Percentiles rank a stretch among this genome's conserved stretches.
phyloP scores from a whole-genome alignment of 2,329 filamentous ascomycete species.

The Lachnellula subtilissima region DNA sequence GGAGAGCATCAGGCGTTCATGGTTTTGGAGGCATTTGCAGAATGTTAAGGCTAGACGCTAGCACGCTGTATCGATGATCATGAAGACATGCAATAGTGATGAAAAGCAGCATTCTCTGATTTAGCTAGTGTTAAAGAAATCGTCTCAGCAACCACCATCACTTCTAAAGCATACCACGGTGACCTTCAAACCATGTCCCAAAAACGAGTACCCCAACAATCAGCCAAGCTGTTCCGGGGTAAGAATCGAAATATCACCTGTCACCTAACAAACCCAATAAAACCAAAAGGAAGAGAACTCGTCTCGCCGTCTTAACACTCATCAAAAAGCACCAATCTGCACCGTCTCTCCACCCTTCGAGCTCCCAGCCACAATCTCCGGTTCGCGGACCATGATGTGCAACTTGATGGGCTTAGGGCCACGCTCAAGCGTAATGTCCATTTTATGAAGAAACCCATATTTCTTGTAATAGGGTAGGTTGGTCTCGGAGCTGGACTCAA shows the following conservation, averaged over 20 bases:
- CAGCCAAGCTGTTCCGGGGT: background rate
- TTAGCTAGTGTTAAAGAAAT: conserved; percentile 8
- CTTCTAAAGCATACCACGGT: background rate
- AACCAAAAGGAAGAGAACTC: background rate
- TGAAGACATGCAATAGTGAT: conserved; percentile 1
- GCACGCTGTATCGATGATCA: background rate
- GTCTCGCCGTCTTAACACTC: background rate
- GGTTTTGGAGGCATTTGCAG: conserved; percentile 5
- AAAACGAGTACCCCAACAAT: background rate
- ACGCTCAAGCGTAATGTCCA: conserved; percentile 58
- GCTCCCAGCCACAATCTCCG: conserved; percentile 30
- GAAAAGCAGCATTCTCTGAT: conserved; percentile 3
- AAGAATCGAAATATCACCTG: background rate
- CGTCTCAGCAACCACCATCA: background rate
- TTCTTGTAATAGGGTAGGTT: conserved; percentile 71
- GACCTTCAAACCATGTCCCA: background rate
- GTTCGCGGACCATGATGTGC: conserved; percentile 80
- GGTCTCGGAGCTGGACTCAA: conserved; percentile 67
- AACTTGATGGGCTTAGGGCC: conserved; percentile 56
- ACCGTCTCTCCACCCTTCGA: conserved; percentile 39
- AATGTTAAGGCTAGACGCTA: background rate
- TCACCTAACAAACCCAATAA: background rate
- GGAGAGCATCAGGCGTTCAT: conserved; percentile 17
- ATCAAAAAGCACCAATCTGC: conserved; percentile 9
- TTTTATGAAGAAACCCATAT: conserved; percentile 65